phyloP scores from a whole-genome alignment of 1,139 yeast species.

The Yamadazyma diddensiae region DNA sequence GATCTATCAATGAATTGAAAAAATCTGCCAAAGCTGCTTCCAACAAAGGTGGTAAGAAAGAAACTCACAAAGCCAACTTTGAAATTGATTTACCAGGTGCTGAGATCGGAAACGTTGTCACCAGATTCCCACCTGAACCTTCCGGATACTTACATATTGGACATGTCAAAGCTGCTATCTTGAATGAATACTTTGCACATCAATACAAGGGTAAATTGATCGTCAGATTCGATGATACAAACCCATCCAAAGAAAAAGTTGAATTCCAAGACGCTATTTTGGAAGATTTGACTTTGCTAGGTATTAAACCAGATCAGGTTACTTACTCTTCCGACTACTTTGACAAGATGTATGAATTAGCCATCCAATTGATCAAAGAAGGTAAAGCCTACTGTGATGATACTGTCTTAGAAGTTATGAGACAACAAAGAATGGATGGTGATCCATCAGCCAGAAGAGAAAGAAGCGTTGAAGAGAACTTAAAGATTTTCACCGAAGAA shows the following conservation, averaged over 20 bases:
- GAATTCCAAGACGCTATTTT: conserved; percentile 92
- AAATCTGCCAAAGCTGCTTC: conserved; percentile 55
- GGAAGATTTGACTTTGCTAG: conserved; percentile 83
- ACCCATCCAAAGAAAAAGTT: conserved; percentile 89
- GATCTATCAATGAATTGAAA: conserved; percentile 70
- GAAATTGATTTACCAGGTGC: conserved; percentile 93
- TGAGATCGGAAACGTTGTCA: conserved; percentile 87
- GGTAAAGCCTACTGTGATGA: conserved; percentile 98
- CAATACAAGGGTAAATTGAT: conserved; percentile 91
- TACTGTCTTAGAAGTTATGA: conserved; percentile 89
- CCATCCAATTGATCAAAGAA: conserved; percentile 81
- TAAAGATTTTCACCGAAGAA: conserved; percentile 77
- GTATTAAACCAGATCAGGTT: conserved; percentile 83
- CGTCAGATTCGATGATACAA: conserved; percentile 95
- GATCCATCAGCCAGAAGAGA: conserved; percentile 87
- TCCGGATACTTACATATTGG: conserved; percentile 94
- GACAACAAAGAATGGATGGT: conserved; percentile 98
- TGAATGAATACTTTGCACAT: conserved; percentile 93
- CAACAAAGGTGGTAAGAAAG: conserved; percentile 54
- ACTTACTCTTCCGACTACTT: conserved; percentile 94
- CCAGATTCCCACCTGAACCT: conserved; percentile 92
- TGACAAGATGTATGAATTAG: conserved; percentile 82
- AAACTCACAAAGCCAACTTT: conserved; percentile 82
- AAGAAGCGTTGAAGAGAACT: conserved; percentile 85
- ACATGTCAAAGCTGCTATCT: conserved; percentile 94